Base-by-base conservation (phyloP, 1,284 basidiomycete genomes). In the Ustilago trichophora region DNA sequence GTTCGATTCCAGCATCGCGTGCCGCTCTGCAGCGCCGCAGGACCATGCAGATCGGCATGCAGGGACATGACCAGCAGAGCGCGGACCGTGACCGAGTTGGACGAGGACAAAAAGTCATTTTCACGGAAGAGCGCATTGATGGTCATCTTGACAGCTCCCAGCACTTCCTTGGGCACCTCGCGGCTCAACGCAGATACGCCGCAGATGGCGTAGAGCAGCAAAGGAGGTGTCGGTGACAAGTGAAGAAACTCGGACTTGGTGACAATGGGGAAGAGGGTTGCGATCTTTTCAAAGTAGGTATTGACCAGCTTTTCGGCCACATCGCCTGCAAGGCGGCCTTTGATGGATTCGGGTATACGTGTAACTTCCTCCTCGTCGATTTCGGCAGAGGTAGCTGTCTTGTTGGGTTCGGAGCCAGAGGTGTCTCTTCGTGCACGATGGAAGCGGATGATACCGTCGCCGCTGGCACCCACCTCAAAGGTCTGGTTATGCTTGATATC, bases 121-220 rank as follows among this genome's bases (percentile, higher is more conserved):
- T 88, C 86, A 82, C 92, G 89, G 25, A 82, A 76, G 3, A 76
- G 54, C 32, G 57, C 67, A 15, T 80, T 77, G 80, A 98, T 89
- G 35, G 94, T 85, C 48, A 85, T 87, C 78, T 94, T 93, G 72
- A 97, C 91, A 9, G 90, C 88, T 53, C 93, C 87, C 31, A 97
- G 88, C 8, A 94, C 87, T 48, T 87, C 85, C 70, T 90, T 89
- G 0, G 93, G 90, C 4, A 92, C 89, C 50, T 92, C 88, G 45
- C 93, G 87, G 55, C 90, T 86, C 34, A 92, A 89, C 11, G 93
- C 92, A 5, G 93, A 91, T 19, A 95, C 88, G 31, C 92, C 88
- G 82, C 93, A 96, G 80, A 98, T 93, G 32, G 91, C 89, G 82
- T 97, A 96, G 21, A 98, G 86, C 58, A 98, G 83, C 33, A 93